phyloP scores from a whole-genome alignment of 2,329 filamentous ascomycete genomes.

The Podosphaera leucotricha region DNA sequence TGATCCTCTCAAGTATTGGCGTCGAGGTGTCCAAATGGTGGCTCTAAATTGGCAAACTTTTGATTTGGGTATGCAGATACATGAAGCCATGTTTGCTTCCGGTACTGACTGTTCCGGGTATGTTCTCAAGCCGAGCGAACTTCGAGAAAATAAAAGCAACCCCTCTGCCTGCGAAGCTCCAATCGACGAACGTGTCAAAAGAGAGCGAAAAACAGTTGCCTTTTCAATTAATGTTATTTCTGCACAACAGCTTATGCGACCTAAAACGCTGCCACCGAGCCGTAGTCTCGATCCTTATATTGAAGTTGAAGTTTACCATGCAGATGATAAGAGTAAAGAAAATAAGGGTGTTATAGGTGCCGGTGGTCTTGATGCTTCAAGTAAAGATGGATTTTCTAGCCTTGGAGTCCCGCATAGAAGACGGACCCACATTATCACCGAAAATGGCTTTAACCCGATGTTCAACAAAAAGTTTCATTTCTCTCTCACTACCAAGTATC shows the following conservation, averaged over 20 bases:
- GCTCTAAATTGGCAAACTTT: slow-evolving; percentile 98
- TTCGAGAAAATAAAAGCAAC: slow-evolving; percentile 45
- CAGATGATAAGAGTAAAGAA: slow-evolving; percentile 82
- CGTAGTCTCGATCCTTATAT: slow-evolving; percentile 76
- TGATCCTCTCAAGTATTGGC: slow-evolving; percentile 82
- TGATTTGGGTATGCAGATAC: slow-evolving; percentile 84
- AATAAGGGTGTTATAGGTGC: slow-evolving; percentile 45
- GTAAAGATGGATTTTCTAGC: slow-evolving; percentile 38
- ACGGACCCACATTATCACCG: slow-evolving; percentile 56
- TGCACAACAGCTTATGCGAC: slow-evolving; percentile 79
- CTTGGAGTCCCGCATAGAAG: slow-evolving; percentile 51
- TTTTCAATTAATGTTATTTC: slow-evolving; percentile 82
- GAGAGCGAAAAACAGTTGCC: slow-evolving; percentile 57
- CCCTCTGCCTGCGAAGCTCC: slow-evolving; percentile 27
- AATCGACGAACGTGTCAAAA: slow-evolving; percentile 32
- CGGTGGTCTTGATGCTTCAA: slow-evolving; percentile 40
- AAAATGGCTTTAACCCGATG: slow-evolving; percentile 82
- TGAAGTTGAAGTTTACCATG: slow-evolving; percentile 83
- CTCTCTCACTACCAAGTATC: slow-evolving; percentile 76
- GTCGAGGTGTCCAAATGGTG: slow-evolving; percentile 89
- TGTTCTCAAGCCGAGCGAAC: slow-evolving; percentile 72
- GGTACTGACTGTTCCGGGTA: slow-evolving; percentile 74
- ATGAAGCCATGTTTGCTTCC: slow-evolving; percentile 91
- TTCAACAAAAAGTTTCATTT: slow-evolving; percentile 65
- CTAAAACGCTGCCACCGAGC: slow-evolving; percentile 45